phyloP scores from a whole-genome alignment of 2,329 filamentous ascomycete species.

The Epichloe gansuensis region DNA sequence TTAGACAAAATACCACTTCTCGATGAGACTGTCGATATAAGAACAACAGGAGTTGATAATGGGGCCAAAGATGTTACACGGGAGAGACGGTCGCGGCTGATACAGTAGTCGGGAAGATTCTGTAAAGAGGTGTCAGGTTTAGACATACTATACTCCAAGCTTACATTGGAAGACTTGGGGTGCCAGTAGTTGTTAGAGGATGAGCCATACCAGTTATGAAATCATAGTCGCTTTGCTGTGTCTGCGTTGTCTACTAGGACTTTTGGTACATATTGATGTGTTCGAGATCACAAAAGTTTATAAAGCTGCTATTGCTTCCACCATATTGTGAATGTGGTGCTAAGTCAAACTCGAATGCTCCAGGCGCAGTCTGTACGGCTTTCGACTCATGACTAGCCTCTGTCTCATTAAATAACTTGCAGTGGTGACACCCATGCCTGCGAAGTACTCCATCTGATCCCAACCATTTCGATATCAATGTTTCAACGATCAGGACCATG shows the following conservation, averaged over 20 bases:
- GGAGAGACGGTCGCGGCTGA: constrained; percentile 30
- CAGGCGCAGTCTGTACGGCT: background rate
- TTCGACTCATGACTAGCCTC: background rate
- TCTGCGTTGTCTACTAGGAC: background rate
- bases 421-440: background rate
- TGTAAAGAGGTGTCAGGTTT: background rate
- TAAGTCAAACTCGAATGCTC: background rate
- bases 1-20: constrained; percentile 48
- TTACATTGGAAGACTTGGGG: background rate
- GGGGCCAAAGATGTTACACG: constrained; percentile 33
- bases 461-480: background rate
- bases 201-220: background rate
- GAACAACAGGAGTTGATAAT: constrained; percentile 31
- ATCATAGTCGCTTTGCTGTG: background rate
- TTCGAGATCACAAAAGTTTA: background rate
- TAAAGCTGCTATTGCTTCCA: background rate
- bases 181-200: background rate
- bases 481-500: background rate
- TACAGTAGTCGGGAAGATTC: background rate
- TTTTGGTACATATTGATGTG: background rate
- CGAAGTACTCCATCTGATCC: background rate
- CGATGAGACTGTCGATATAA: constrained; percentile 27
- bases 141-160: background rate
- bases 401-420: background rate
- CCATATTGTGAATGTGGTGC: background rate